Percentiles rank a stretch among this genome's conserved stretches.
phyloP scores from a whole-genome alignment of 1,139 yeast species.

The Candida smagusa region DNA sequence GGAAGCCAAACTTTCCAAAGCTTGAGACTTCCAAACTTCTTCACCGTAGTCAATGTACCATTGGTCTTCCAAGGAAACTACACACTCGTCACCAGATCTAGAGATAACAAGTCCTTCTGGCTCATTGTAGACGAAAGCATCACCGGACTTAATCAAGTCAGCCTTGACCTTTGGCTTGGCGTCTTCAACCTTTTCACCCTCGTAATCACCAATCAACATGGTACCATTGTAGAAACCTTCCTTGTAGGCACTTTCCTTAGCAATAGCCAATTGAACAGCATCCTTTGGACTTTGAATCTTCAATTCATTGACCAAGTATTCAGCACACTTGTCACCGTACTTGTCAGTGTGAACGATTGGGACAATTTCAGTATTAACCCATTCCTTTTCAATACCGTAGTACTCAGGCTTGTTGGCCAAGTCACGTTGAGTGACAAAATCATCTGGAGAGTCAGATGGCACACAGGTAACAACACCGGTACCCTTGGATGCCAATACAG shows the following conservation, averaged over 20 bases:
- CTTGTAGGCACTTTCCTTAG: slow-evolving; percentile 93
- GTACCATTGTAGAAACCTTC: slow-evolving; percentile 94
- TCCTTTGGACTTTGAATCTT: slow-evolving; percentile 97
- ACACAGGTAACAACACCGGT: slow-evolving; percentile 99
- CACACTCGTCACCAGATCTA: slow-evolving; percentile 95
- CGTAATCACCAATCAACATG: slow-evolving; percentile 75
- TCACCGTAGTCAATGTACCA: slow-evolving; percentile 99
- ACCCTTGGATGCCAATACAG: slow-evolving; percentile 91
- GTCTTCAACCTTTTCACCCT: slow-evolving; percentile 84
- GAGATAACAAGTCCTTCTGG: slow-evolving; percentile 90
- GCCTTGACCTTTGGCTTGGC: slow-evolving; percentile 87
- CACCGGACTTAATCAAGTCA: slow-evolving; percentile 72
- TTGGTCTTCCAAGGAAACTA: slow-evolving; percentile 96
- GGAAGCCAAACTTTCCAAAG: slow-evolving; percentile 71
- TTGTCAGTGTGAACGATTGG: slow-evolving; percentile 77
- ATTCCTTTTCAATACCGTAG: slow-evolving; percentile 78
- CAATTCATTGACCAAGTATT: slow-evolving; percentile 75
- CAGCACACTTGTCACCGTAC: slow-evolving; percentile 90
- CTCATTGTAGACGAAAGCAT: slow-evolving; percentile 88
- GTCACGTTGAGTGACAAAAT: slow-evolving; percentile 81
- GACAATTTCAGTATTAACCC: slow-evolving; percentile 76
- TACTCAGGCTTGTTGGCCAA: slow-evolving; percentile 87
- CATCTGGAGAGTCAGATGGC: slow-evolving; percentile 98
- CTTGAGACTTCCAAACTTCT: slow-evolving; percentile 82
- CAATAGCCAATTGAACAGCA: slow-evolving; percentile 77